These are phyloP conservation scores for Talaromyces marneffei DNA, from an alignment of 2,329 filamentous ascomycete genomes.

Conservation along the genomic window DNA sequence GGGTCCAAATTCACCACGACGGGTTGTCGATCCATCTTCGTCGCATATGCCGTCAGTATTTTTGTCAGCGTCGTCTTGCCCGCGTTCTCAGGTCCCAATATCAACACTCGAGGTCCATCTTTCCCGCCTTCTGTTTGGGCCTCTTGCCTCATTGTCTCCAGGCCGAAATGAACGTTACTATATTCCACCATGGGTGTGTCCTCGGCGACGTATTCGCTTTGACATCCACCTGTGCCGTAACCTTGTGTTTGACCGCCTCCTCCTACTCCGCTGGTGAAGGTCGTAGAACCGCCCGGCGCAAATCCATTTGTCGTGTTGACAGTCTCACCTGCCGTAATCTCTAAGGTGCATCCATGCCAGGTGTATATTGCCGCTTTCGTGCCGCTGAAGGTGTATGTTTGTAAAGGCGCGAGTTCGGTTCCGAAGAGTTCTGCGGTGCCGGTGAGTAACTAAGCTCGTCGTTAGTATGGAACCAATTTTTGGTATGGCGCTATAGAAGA, in stretches of 20 bases:
- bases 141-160: conserved; percentile 65
- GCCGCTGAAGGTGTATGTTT: conserved; percentile 73
- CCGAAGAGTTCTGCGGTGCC: conserved; percentile 93
- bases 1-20: conserved; percentile 81
- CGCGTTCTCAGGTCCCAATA: conserved; percentile 69
- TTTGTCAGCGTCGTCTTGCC: conserved; percentile 81
- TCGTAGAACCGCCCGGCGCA: conserved; percentile 20
- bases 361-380: conserved; percentile 84
- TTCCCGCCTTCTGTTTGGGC: conserved; percentile 45
- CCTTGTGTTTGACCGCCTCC: conserved; percentile 45
- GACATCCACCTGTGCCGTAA: conserved; percentile 54
- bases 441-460: conserved; percentile 53
- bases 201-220: conserved; percentile 63
- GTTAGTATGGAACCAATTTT: neutral
- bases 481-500: too few species aligned
- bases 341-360: conserved; percentile 82
- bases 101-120: conserved; percentile 72
- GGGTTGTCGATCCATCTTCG: conserved; percentile 66
- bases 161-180: conserved; percentile 80
- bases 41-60: conserved; percentile 73
- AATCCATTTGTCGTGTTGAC: conserved; percentile 33
- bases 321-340: conserved; percentile 60
- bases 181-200: conserved; percentile 77
- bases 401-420: conserved; percentile 78
- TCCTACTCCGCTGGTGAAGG: conserved; percentile 31